Evolutionary conservation across 192 early-diverging fungal genomes (phyloP).

Genomic region (Kappamyces sp.): DNA sequence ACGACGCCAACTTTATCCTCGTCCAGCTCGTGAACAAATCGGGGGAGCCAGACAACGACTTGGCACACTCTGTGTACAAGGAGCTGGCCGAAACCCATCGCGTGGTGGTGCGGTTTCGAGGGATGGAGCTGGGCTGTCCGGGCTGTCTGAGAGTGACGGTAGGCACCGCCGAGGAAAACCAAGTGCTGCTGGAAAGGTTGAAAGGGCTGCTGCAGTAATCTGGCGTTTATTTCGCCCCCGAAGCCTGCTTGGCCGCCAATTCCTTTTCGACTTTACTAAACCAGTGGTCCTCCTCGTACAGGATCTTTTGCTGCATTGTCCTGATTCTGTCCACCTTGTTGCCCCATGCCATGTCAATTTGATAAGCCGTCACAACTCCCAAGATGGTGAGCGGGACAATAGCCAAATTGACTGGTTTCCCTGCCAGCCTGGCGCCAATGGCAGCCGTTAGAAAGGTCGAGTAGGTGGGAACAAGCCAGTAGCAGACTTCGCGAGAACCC

Average conservation of each 20-base stretch:
- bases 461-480: too few species aligned
- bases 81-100: slow-evolving; percentile 74
- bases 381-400: too few species aligned
- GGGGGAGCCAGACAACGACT: slow-evolving; percentile 61
- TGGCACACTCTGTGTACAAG: slow-evolving; percentile 72
- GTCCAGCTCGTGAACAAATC: slow-evolving; percentile 67
- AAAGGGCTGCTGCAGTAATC: background rate
- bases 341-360: too few species aligned
- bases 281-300: too few species aligned
- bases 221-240: background rate
- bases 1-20: slow-evolving; percentile 95
- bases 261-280: background rate
- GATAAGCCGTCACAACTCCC: too few species aligned
- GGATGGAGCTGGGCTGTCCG: slow-evolving; percentile 84
- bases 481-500: too few species aligned
- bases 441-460: too few species aligned
- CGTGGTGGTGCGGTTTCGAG: slow-evolving; percentile 94
- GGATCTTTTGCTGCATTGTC: too few species aligned
- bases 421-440: too few species aligned
- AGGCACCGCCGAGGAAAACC: slow-evolving; percentile 82
- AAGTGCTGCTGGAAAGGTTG: slow-evolving; percentile 51
- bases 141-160: slow-evolving; percentile 94
- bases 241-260: background rate
- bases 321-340: too few species aligned
- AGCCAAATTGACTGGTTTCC: too few species aligned